Conservation (phyloP, 371 early-diverging fungal genomes). For the Lichtheimia ramosa region DNA sequence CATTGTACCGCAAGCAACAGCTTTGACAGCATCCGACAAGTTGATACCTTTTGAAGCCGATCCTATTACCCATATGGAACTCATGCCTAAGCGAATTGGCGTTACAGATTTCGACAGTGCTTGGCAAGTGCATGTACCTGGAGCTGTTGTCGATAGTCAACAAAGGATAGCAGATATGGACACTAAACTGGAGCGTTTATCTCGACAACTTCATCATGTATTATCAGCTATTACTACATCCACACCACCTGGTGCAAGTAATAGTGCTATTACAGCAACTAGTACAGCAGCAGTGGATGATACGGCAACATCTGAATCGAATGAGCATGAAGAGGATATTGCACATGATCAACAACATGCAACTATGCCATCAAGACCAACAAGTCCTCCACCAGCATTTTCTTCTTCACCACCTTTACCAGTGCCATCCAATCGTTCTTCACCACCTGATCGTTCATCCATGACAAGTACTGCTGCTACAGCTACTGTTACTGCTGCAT, state of each 20-base stretch:
- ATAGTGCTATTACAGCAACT: background rate
- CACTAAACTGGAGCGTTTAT: conserved; percentile 30
- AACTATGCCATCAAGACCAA: background rate
- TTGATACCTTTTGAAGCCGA: conserved; percentile 40
- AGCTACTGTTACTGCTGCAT: background rate
- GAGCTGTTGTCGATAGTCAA: conserved; percentile 9
- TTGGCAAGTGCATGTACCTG: conserved; percentile 42
- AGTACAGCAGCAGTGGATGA: background rate
- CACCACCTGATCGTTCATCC: background rate
- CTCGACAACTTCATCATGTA: conserved; percentile 13
- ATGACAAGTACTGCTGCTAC: background rate
- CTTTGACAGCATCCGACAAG: conserved; percentile 32
- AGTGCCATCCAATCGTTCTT: background rate
- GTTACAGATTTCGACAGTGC: conserved; percentile 22
- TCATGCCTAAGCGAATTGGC: conserved; percentile 32
- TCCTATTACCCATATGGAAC: conserved; percentile 15
- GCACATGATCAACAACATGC: background rate
- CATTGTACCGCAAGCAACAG: conserved; percentile 39
- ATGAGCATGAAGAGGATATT: background rate
- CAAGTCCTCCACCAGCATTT: conserved; percentile 36
- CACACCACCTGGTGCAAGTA: background rate
- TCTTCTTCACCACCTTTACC: conserved; percentile 14
- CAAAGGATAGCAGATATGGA: conserved; percentile 21
- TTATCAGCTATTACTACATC: conserved; percentile 1
- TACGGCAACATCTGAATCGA: background rate